These are phyloP conservation scores for Barbarea vulgaris DNA, from an alignment of 345 rosid genomes.

Conservation along the genomic window DNA sequence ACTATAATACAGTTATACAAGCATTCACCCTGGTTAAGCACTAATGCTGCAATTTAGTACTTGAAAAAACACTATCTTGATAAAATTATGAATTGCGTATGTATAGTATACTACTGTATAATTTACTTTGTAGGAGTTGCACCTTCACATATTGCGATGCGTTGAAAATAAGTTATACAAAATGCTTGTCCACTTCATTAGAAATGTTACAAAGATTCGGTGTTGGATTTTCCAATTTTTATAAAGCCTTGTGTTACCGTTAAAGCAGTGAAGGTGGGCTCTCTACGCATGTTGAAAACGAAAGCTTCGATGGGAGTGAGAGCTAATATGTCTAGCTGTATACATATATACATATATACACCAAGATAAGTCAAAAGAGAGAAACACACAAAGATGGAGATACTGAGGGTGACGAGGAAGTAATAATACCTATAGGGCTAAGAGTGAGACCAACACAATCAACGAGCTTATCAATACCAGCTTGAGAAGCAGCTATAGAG, in stretches of 20 bases:
- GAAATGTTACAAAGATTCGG: slow-evolving; percentile 43
- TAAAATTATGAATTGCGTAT: neutral
- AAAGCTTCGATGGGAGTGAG: slow-evolving; percentile 41
- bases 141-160: slow-evolving; percentile 29
- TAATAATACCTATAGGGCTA: slow-evolving; percentile 89
- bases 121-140: slow-evolving; percentile 6
- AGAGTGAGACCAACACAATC: slow-evolving; percentile 94
- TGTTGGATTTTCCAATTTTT: slow-evolving; percentile 39
- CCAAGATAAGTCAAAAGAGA: no score
- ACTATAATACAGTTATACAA: neutral
- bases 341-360: no score
- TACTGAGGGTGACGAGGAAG: no score
- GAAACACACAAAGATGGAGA: no score
- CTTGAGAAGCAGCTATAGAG: slow-evolving; percentile 80
- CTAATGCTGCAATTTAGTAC: neutral
- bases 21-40: slow-evolving; percentile 12
- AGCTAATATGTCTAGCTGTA: slow-evolving; percentile 7
- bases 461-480: slow-evolving; percentile 93
- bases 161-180: slow-evolving; percentile 24
- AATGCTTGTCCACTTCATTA: slow-evolving; percentile 32
- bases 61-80: neutral
- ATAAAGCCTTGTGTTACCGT: slow-evolving; percentile 34
- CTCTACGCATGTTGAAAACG: slow-evolving; percentile 41
- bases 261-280: slow-evolving; percentile 41
- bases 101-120: neutral